Evolutionary conservation across 2,329 filamentous ascomycete genomes (phyloP).

Genomic region (Penicillium sp.): DNA sequence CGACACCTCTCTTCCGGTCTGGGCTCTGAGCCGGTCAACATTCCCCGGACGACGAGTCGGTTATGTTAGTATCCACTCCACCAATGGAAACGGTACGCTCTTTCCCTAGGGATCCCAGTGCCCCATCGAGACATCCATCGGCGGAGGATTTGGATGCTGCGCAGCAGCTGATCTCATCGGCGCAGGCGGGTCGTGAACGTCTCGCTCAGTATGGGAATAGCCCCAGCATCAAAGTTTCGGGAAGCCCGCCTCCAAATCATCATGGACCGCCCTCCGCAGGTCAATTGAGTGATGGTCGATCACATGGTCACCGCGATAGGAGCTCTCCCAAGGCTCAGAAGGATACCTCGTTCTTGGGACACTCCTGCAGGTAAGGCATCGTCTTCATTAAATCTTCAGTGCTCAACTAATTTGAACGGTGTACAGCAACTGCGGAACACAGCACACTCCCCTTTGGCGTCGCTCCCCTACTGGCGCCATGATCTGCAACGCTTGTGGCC

Average conservation of each 20-base stretch:
- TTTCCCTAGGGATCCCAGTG: conserved; percentile 32
- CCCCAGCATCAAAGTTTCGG: conserved; percentile 19
- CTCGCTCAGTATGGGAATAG: conserved; percentile 29
- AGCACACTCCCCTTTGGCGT: conserved; percentile 90
- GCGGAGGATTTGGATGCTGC: conserved; percentile 51
- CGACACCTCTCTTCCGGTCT: not conserved
- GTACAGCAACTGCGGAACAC: conserved; percentile 90
- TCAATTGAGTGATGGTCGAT: conserved; percentile 17
- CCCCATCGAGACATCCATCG: conserved; percentile 45
- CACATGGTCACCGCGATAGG: conserved; percentile 22
- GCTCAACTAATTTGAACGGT: conserved; percentile 10
- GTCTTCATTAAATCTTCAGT: not conserved
- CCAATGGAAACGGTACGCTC: conserved; percentile 41
- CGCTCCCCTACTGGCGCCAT: conserved; percentile 89
- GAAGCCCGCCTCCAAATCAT: conserved; percentile 18
- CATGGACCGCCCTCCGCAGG: conserved; percentile 19
- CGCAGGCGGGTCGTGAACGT: conserved; percentile 45
- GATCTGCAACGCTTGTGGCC: conserved; percentile 95
- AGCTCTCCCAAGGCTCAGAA: conserved; percentile 39
- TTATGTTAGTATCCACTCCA: conserved; percentile 40
- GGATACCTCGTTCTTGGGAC: conserved; percentile 42
- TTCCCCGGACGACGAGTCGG: conserved; percentile 18
- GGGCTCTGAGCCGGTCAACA: conserved; percentile 1
- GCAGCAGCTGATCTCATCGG: conserved; percentile 50
- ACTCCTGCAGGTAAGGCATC: conserved; percentile 43